phyloP scores from a whole-genome alignment of 2,329 filamentous ascomycete genomes.

The Geosmithia morbida region DNA sequence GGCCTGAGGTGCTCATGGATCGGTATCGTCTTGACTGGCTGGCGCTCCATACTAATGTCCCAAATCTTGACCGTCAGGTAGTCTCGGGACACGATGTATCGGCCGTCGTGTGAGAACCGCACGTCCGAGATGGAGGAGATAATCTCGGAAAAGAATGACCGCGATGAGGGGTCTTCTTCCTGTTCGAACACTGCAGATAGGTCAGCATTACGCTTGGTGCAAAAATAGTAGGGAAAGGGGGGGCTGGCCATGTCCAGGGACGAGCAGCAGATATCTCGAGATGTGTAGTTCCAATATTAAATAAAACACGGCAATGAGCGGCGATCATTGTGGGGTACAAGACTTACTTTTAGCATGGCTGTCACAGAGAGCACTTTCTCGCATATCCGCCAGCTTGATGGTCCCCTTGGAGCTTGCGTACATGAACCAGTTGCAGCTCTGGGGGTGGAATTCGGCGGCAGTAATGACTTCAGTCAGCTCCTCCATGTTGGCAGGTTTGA shows the following conservation, averaged over 20 bases:
- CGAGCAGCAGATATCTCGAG: not conserved
- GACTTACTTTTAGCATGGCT: constrained; percentile 77
- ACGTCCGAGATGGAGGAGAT: constrained; percentile 99
- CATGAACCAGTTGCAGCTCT: constrained; percentile 99
- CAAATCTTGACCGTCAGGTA: constrained; percentile 99
- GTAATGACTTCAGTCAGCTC: constrained; percentile 98
- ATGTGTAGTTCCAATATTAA: not conserved
- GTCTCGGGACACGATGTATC: constrained; percentile 94
- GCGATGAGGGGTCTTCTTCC: constrained; percentile 91
- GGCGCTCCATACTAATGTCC: constrained; percentile 98
- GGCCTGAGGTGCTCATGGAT: constrained; percentile 96
- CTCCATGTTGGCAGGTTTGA: constrained; percentile 99
- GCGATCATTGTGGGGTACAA: not conserved
- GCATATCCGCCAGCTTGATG: constrained; percentile 97
- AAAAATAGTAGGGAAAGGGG: not conserved
- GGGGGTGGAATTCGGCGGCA: constrained; percentile 90
- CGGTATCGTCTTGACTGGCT: constrained; percentile 95
- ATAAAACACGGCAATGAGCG: not conserved
- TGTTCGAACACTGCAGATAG: constrained; percentile 74
- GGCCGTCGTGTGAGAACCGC: constrained; percentile 88
- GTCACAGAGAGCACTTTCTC: constrained; percentile 90
- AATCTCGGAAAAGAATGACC: constrained; percentile 98
- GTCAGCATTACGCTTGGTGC: not conserved
- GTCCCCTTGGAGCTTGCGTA: constrained; percentile 98
- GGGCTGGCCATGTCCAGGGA: not conserved